Evolutionary conservation across 768 basidiomycete species (phyloP).

Genomic region (Agrocybe praecox): DNA sequence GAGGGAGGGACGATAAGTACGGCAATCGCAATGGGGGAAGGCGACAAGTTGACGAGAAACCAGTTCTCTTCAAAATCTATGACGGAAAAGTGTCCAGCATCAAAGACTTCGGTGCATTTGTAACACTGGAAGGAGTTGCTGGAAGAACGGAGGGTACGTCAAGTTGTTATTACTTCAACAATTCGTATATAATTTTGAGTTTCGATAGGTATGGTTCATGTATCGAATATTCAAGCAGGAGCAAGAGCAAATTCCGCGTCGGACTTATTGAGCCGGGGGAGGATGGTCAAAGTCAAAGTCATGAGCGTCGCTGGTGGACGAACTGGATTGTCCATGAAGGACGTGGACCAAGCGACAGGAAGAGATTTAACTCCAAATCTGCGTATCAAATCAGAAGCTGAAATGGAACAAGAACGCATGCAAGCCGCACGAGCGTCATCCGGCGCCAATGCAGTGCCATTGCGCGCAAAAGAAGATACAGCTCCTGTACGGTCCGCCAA

Average conservation of each 20-base stretch:
- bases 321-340: constrained; percentile 93
- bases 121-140: constrained; percentile 81
- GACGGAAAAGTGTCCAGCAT: constrained; percentile 80
- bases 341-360: constrained; percentile 91
- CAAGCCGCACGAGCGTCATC: constrained; percentile 66
- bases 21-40: constrained; percentile 36
- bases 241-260: constrained; percentile 84
- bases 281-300: constrained; percentile 93
- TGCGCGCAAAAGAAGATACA: constrained; percentile 52
- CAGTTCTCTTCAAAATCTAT: constrained; percentile 95
- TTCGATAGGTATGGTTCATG: constrained; percentile 89
- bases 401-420: constrained; percentile 81
- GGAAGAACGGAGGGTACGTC: constrained; percentile 87
- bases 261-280: constrained; percentile 84
- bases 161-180: not conserved
- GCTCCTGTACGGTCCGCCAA: constrained; percentile 77
- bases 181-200: not conserved
- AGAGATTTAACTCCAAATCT: constrained; percentile 94
- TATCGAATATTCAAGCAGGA: constrained; percentile 88
- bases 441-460: constrained; percentile 87
- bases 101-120: constrained; percentile 97
- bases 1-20: constrained; percentile 47
- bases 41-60: constrained; percentile 70
- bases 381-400: constrained; percentile 91
- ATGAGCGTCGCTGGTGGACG: constrained; percentile 87